phyloP scores from a whole-genome alignment of 1,139 yeast genomes.

The Suhomyces guaymorum region DNA sequence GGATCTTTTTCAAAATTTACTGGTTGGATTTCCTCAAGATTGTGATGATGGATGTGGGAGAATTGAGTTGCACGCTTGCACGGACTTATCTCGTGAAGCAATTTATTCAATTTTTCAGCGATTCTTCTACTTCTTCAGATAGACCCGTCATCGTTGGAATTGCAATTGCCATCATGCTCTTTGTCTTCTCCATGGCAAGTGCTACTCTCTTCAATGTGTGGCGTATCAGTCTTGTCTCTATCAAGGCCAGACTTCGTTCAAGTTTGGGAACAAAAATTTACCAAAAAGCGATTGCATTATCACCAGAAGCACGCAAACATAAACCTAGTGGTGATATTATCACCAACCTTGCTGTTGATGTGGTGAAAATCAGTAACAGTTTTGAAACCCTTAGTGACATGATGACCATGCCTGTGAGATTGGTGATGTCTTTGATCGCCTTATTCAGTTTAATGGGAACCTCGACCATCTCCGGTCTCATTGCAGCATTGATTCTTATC shows the following conservation, averaged over 20 bases:
- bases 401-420: conserved; percentile 33
- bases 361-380: conserved; percentile 25
- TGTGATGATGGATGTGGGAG: conserved; percentile 22
- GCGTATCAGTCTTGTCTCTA: conserved; percentile 20
- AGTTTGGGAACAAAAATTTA: conserved; percentile 34
- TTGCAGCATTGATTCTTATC: conserved; percentile 33
- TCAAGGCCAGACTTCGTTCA: conserved; percentile 23
- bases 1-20: conserved; percentile 21
- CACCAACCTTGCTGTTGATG: conserved; percentile 41
- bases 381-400: conserved; percentile 29
- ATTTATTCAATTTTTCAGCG: conserved; percentile 31
- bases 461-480: conserved; percentile 40
- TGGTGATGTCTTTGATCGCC: conserved; percentile 29
- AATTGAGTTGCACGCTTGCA: conserved; percentile 22
- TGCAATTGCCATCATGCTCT: conserved; percentile 31
- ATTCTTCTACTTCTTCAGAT: conserved; percentile 16
- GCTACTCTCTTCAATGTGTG: conserved; percentile 30
- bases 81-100: conserved; percentile 36
- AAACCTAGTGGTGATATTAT: conserved; percentile 45
- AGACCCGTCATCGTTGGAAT: conserved; percentile 32
- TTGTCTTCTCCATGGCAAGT: conserved; percentile 26
- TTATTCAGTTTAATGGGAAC: conserved; percentile 33
- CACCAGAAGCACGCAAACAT: conserved; percentile 40
- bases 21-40: conserved; percentile 13
- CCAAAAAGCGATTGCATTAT: conserved; percentile 35